Percentiles rank a stretch among this genome's conserved stretches.
These are phyloP conservation scores for Tolypocladium pustulatum DNA, from an alignment of 2,329 filamentous ascomycete species.

Conservation along the genomic window DNA sequence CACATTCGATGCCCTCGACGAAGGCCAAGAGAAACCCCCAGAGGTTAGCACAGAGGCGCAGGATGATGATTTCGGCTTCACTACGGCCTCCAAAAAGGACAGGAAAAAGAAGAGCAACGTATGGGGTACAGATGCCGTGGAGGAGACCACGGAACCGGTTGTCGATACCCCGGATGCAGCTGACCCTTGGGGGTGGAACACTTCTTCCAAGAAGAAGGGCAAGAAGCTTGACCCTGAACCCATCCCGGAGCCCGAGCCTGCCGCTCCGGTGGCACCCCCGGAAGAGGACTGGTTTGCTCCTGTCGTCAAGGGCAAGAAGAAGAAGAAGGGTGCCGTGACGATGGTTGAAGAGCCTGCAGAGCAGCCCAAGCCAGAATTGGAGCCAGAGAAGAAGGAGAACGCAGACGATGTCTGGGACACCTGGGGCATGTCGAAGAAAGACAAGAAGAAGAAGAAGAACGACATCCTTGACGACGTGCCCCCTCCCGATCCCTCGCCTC, in stretches of 20 bases:
- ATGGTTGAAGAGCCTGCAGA: slow-evolving; percentile 12
- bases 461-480: slow-evolving; percentile 1
- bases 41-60: slow-evolving; percentile 20
- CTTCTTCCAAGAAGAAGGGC: slow-evolving; percentile 30
- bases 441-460: slow-evolving; percentile 21
- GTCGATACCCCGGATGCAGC: slow-evolving; percentile 11
- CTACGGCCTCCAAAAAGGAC: slow-evolving; percentile 27
- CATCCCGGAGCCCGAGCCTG: slow-evolving; percentile 6
- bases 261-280: slow-evolving; percentile 2
- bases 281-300: slow-evolving; percentile 11
- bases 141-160: slow-evolving; percentile 17
- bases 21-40: slow-evolving; percentile 25
- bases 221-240: slow-evolving; percentile 14
- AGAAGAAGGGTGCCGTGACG: slow-evolving; percentile 17
- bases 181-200: slow-evolving; percentile 24
- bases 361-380: slow-evolving; percentile 9
- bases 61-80: slow-evolving; percentile 20
- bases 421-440: slow-evolving; percentile 16
- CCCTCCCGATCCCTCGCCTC: background rate
- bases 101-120: slow-evolving; percentile 28
- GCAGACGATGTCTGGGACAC: slow-evolving; percentile 20
- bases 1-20: slow-evolving; percentile 37
- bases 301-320: slow-evolving; percentile 25
- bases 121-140: slow-evolving; percentile 24
- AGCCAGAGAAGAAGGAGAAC: slow-evolving; percentile 17